Conservation (phyloP, 495 filamentous ascomycete genomes). For the Penicillium egyptiacum region DNA sequence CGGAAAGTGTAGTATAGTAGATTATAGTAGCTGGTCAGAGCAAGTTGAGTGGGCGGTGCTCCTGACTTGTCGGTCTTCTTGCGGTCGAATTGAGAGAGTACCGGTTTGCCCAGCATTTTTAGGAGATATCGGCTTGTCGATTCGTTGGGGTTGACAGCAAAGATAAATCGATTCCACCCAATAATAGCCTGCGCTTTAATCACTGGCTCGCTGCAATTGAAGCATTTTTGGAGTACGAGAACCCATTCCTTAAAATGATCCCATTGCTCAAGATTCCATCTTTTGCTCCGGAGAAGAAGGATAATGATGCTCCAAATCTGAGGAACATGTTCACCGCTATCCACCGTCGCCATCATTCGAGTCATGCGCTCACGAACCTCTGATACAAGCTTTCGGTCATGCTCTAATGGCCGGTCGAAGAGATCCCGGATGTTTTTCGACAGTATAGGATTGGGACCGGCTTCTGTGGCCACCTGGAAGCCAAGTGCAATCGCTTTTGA, state of each 20-base stretch:
- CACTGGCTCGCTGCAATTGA: constrained; percentile 72
- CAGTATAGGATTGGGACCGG: constrained; percentile 64
- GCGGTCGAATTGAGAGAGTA: constrained; percentile 67
- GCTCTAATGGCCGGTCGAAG: constrained; percentile 57
- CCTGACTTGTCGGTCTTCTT: constrained; percentile 57
- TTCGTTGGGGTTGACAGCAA: constrained; percentile 61
- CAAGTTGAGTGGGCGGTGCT: constrained; percentile 56
- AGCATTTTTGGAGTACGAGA: constrained; percentile 72
- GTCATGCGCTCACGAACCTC: constrained; percentile 66
- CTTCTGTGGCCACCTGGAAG: constrained; percentile 58
- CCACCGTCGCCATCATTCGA: constrained; percentile 64
- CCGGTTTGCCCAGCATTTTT: constrained; percentile 66
- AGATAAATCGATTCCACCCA: constrained; percentile 83
- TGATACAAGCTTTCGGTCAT: constrained; percentile 60
- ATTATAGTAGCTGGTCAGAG: constrained; percentile 69
- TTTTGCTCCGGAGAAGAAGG: constrained; percentile 66
- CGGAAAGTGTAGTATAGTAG: constrained; percentile 85
- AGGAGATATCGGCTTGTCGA: constrained; percentile 59
- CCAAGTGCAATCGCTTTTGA: constrained; percentile 71
- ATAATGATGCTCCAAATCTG: constrained; percentile 84
- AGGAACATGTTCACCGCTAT: constrained; percentile 68
- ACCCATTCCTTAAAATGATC: constrained; percentile 71
- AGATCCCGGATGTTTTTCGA: constrained; percentile 64
- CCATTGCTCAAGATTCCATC: constrained; percentile 66
- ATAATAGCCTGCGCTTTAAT: constrained; percentile 74